A percentile compares a stretch with the other conserved stretches of the same genome.
phyloP scores from a whole-genome alignment of 2,329 filamentous ascomycete genomes.

The Metarhizium anisopliae region DNA sequence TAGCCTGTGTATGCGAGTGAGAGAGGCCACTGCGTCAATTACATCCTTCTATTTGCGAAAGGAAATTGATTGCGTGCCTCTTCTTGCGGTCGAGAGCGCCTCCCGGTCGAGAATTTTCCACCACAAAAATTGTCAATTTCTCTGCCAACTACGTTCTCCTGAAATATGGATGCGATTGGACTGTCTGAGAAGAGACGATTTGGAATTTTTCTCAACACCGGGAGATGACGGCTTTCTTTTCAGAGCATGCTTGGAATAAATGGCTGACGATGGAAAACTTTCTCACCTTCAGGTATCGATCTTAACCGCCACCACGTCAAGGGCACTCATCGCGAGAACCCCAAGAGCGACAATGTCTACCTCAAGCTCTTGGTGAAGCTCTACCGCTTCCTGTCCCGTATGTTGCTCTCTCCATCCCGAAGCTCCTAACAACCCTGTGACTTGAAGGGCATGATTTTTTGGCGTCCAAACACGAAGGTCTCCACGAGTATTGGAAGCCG shows the following conservation, averaged over 20 bases:
- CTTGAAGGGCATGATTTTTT: too few relatives aligned
- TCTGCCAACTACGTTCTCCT: conserved; percentile 10
- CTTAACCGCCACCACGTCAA: conserved; percentile 61
- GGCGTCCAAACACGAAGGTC: too few relatives aligned
- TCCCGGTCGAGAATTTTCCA: conserved; percentile 1
- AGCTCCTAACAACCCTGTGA: too few relatives aligned
- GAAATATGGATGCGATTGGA: conserved; percentile 8
- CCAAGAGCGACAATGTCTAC: conserved; percentile 98
- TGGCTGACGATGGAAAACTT: conserved; percentile 48
- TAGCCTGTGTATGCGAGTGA: conserved; percentile 44
- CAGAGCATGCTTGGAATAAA: conserved; percentile 56
- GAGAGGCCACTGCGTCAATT: conserved; percentile 4
- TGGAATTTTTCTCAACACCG: conserved; percentile 13
- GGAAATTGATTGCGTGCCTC: conserved; percentile 8
- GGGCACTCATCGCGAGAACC: conserved; percentile 77
- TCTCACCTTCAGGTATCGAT: conserved; percentile 53
- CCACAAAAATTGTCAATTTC: not conserved
- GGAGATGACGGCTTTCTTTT: conserved; percentile 14
- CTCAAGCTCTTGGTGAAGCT: conserved; percentile 96
- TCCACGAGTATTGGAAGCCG: too few relatives aligned
- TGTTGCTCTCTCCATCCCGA: conserved; percentile 28
- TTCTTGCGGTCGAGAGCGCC: conserved; percentile 7
- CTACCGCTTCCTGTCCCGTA: conserved; percentile 94
- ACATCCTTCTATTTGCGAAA: not conserved
- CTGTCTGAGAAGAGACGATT: not conserved